A percentile compares a stretch with the other conserved stretches of the same genome.
Evolutionary conservation across 1,139 yeast genomes (phyloP).

Genomic region (Geotrichum candidum): DNA sequence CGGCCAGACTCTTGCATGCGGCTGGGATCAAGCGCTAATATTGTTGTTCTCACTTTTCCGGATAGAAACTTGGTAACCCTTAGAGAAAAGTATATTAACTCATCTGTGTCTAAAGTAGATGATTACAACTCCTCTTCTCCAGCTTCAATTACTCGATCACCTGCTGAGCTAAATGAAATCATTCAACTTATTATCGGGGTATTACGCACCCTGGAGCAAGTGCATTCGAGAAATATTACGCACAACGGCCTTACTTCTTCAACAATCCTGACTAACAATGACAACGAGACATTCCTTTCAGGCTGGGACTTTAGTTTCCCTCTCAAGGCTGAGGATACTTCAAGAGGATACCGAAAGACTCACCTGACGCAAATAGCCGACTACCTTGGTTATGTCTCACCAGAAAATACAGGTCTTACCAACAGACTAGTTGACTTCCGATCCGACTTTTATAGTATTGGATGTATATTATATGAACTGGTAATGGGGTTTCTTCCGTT

Average conservation of each 20-base stretch:
- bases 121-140: slow-evolving; percentile 4
- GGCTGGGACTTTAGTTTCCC: slow-evolving; percentile 52
- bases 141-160: slow-evolving; percentile 13
- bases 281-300: slow-evolving; percentile 38
- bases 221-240: slow-evolving; percentile 45
- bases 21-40: slow-evolving; percentile 21
- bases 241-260: slow-evolving; percentile 47
- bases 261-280: slow-evolving; percentile 35
- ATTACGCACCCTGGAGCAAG: slow-evolving; percentile 36
- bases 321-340: slow-evolving; percentile 42
- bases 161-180: slow-evolving; percentile 32
- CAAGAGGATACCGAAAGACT: slow-evolving; percentile 31
- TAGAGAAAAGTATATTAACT: slow-evolving; percentile 23
- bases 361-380: slow-evolving; percentile 35
- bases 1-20: slow-evolving; percentile 26
- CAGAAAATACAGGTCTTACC: slow-evolving; percentile 46
- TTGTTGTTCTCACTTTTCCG: slow-evolving; percentile 25
- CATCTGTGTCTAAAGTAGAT: slow-evolving; percentile 10
- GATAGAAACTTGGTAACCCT: slow-evolving; percentile 24
- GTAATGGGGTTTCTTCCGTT: slow-evolving; percentile 46
- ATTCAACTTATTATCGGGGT: slow-evolving; percentile 37
- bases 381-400: slow-evolving; percentile 47
- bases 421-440: slow-evolving; percentile 43
- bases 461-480: slow-evolving; percentile 47
- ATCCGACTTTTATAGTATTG: slow-evolving; percentile 49